A percentile compares a stretch with the other conserved stretches of the same genome.
These are phyloP conservation scores for Zymoseptoria pseudotritici DNA, from an alignment of 2,329 filamentous ascomycete genomes.

Conservation along the genomic window DNA sequence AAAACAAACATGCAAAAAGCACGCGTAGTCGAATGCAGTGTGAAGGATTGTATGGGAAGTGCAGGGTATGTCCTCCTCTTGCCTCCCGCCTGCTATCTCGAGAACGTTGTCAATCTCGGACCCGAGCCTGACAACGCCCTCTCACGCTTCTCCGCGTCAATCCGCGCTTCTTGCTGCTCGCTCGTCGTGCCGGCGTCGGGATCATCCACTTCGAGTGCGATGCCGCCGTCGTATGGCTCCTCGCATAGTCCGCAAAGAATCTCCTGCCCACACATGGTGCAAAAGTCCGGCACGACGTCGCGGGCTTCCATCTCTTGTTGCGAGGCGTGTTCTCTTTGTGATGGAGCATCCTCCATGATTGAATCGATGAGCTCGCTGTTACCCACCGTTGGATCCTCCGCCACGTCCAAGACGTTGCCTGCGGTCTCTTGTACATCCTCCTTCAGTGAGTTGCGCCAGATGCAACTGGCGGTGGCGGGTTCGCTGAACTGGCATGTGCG, in stretches of 20 bases:
- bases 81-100: constrained; percentile 17
- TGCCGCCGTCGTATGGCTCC: constrained; percentile 36
- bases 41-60: constrained; percentile 5
- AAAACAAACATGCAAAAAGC: constrained; percentile 10
- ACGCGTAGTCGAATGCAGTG: constrained; percentile 3
- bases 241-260: constrained; percentile 49
- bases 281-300: constrained; percentile 40
- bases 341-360: constrained; percentile 15
- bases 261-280: constrained; percentile 52
- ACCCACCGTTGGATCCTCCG: constrained; percentile 98
- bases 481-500: constrained; percentile 91
- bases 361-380: constrained; percentile 16
- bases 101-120: constrained; percentile 1
- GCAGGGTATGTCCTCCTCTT: constrained; percentile 17
- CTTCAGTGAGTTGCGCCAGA: constrained; percentile 91
- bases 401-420: constrained; percentile 94
- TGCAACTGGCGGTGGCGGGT: constrained; percentile 76
- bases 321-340: constrained; percentile 10
- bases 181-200: constrained; percentile 26
- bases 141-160: constrained; percentile 26
- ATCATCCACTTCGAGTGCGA: constrained; percentile 38
- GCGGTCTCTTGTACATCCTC: constrained; percentile 90
- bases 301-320: constrained; percentile 17
- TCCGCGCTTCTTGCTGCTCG: constrained; percentile 18
- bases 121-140: constrained; percentile 19